Evolutionary conservation across 2,329 filamentous ascomycete species (phyloP), one percentile per base, ranked within the genome.

Genomic region (Diaporthe helianthi): DNA sequence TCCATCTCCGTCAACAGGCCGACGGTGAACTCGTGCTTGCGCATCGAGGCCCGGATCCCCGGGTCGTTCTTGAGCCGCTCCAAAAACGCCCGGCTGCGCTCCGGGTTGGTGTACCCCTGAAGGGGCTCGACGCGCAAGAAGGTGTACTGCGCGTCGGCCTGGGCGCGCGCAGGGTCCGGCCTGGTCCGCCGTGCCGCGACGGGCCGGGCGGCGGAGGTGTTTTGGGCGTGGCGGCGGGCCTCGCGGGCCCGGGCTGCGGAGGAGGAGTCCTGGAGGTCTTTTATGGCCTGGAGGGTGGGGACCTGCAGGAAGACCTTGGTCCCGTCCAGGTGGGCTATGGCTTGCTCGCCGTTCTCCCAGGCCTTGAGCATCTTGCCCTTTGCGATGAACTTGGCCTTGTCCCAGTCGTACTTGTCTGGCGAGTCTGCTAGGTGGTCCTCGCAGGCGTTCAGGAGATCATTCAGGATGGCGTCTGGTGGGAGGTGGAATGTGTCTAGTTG

Each of bases 1-100:
- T 99, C 92, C 95, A 99, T 98, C 80, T 99, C 96, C 0, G 94
- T 98, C 31, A 99, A 84, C 3, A 98, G 80, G 0, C 91, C 91
- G 0, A 99, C 96, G 24, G 86, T 88, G 83, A 97, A 98, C 72
- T 90, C 87, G 82, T 97, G 94, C 75, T 90, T 90, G 19, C 87
- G 84, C 96, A 99, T 99, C 1, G 89, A 87, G 0, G 90, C 84
- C 72, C 90, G 90, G 80, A 99, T 95, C 9, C 96, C 96, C 0
- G 93, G 90, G 78, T 99, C 96, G 71, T 91, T 87, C 72, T 89
- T 89, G 4, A 99, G 85, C 0, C 92, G 88, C 77, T 92, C 84
- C 2, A 99, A 87, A 74, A 95, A 93, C 0, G 85, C 82, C 5
- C 89, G 84, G 13, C 90, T 92, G 65, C 90, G 89, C 29, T 90